Evolutionary conservation across 192 early-diverging fungal species (phyloP), one percentile per base, ranked within the genome.

Genomic region (Chytriomyces sp.): DNA sequence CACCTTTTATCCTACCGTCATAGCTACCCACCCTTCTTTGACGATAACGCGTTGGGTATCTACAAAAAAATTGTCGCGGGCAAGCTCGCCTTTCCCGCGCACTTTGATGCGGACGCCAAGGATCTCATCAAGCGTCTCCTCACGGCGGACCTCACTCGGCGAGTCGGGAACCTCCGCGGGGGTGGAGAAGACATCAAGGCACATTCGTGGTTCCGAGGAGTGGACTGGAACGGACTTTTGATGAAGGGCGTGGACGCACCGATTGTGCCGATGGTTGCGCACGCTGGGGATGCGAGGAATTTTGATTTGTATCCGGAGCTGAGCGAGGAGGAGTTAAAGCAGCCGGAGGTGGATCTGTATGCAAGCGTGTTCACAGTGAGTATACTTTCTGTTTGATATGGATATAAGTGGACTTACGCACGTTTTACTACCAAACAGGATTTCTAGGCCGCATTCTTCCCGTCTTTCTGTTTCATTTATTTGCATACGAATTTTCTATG

Each of bases 41-140:
- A 97, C 83, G 95, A 99, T 77, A 94, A 94, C 71, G 91, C 95
- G 38, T 97, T 96, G 79, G 94, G 94, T 30, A 99, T 99, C 76
- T 99, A 99, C 81, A 95, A 97, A 83, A 99, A 99, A 80, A 99
- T 99, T 74, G 81, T 99, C 31, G 90, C 87, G 1, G 95, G 96
- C 52, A 89, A 88, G 68, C 89, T 97, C 52, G 89, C 84, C 41
- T 99, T 97, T 71, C 94, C 96, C 31, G 67, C 91, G 7, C 91
- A 95, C 81, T 93, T 99, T 64, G 91, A 94, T 58, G 72, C 88
- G 0, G 62, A 86, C 26, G 96, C 95, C 10, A 92, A 90, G 72
- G 96, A 98, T 73, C 83, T 99, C 30, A 91, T 99, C 70, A 92
- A 93, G 70, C 85, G 90, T n/a, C 81, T 99, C 39, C 80, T 99